A percentile compares a stretch with the other conserved stretches of the same genome.
phyloP scores from a whole-genome alignment of 2,329 filamentous ascomycete genomes.

The Pseudofabraea citricarpa region DNA sequence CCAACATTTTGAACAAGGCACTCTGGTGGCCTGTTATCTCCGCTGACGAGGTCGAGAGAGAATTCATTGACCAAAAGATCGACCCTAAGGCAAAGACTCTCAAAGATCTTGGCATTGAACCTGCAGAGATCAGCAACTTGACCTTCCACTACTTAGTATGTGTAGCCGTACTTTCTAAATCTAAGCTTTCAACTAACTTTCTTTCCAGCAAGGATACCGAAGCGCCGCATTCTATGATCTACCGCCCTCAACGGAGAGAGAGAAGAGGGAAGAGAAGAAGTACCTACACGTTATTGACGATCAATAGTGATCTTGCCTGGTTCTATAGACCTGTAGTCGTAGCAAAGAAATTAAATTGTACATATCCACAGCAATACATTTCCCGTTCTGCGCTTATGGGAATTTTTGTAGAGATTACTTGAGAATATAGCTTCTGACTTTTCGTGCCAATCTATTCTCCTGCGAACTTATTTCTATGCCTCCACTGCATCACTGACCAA shows the following conservation, averaged over 20 bases:
- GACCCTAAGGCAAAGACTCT: constrained; percentile 92
- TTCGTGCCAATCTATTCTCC: too few species aligned
- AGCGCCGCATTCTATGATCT: constrained; percentile 87
- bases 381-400: too few species aligned
- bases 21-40: constrained; percentile 88
- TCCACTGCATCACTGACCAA: too few species aligned
- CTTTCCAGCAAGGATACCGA: constrained; percentile 76
- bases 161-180: constrained; percentile 17
- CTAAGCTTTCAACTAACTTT: not conserved
- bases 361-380: constrained; percentile 21
- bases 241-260: constrained; percentile 88
- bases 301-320: constrained; percentile 48
- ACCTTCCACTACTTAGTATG: constrained; percentile 93
- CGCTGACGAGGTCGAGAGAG: constrained; percentile 81
- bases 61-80: constrained; percentile 90
- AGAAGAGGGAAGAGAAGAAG: constrained; percentile 93
- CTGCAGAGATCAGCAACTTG: constrained; percentile 77
- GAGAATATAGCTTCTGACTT: too few species aligned
- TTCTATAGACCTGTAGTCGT: constrained; percentile 9
- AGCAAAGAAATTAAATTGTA: constrained; percentile 26
- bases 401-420: too few species aligned
- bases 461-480: too few species aligned
- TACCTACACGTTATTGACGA: constrained; percentile 92
- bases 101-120: constrained; percentile 85
- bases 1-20: constrained; percentile 69